Percentiles rank a stretch among this genome's conserved stretches.
These are phyloP conservation scores for Didymella arachidicola DNA, from an alignment of 2,329 filamentous ascomycete genomes.

Conservation along the genomic window DNA sequence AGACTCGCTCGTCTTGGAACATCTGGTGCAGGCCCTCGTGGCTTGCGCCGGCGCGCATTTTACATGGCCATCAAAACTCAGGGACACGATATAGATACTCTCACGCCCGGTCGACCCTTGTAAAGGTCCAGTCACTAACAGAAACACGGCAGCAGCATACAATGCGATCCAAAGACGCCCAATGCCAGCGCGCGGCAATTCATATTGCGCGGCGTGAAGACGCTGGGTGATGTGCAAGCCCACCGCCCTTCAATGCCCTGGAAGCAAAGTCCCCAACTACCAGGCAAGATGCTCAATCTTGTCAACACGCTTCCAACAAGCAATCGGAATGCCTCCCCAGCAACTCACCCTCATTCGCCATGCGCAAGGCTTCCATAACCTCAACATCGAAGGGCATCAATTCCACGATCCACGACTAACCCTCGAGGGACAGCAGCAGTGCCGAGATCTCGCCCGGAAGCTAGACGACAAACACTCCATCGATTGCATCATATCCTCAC, in stretches of 20 bases:
- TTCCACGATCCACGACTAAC: slow-evolving; percentile 81
- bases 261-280: too few relatives aligned
- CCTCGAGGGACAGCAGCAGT: slow-evolving; percentile 74
- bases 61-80: neutral
- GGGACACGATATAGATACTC: neutral
- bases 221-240: neutral
- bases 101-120: neutral
- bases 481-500: slow-evolving; percentile 76
- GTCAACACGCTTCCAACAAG: neutral
- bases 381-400: slow-evolving; percentile 69
- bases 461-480: slow-evolving; percentile 48
- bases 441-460: slow-evolving; percentile 62
- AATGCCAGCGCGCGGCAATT: neutral
- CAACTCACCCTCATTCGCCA: slow-evolving; percentile 66
- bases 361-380: slow-evolving; percentile 79
- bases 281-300: neutral
- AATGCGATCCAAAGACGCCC: neutral
- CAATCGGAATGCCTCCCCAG: slow-evolving; percentile 18
- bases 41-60: neutral
- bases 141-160: neutral
- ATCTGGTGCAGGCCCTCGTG: too few relatives aligned
- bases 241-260: neutral
- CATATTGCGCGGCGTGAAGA: neutral
- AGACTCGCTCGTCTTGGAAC: too few relatives aligned
- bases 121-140: neutral